Evolutionary conservation across 345 rosid genomes (phyloP).

Genomic region (Nephelium lappaceum): DNA sequence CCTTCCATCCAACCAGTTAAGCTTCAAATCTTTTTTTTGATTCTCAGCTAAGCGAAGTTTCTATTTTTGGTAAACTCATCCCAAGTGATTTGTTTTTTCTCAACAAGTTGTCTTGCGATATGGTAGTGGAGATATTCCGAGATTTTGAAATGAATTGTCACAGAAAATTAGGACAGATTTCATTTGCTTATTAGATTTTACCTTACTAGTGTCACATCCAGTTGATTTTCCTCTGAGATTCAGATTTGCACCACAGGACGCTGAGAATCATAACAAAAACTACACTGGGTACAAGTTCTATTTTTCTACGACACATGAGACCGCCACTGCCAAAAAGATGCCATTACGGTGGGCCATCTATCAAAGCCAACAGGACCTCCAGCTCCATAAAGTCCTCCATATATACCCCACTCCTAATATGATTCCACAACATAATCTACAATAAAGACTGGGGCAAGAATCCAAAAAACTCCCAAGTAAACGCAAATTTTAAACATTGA

Average conservation of each 20-base stretch:
- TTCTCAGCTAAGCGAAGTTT: background rate
- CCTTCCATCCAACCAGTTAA: background rate
- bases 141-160: background rate
- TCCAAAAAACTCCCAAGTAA: background rate
- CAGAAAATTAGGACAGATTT: background rate
- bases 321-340: slow-evolving; percentile 5
- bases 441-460: background rate
- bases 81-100: background rate
- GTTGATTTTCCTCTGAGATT: slow-evolving; percentile 2
- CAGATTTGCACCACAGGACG: background rate
- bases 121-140: background rate
- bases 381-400: background rate
- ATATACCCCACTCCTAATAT: background rate
- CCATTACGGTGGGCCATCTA: background rate
- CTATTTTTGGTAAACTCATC: background rate
- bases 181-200: background rate
- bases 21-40: background rate
- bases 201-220: background rate
- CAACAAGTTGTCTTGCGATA: background rate
- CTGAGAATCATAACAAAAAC: background rate
- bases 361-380: background rate
- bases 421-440: background rate
- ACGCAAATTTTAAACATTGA: background rate
- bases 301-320: too few relatives aligned
- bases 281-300: background rate